Evolutionary conservation across 805 yeast species (phyloP).

Genomic region (Ogataea angusta): DNA sequence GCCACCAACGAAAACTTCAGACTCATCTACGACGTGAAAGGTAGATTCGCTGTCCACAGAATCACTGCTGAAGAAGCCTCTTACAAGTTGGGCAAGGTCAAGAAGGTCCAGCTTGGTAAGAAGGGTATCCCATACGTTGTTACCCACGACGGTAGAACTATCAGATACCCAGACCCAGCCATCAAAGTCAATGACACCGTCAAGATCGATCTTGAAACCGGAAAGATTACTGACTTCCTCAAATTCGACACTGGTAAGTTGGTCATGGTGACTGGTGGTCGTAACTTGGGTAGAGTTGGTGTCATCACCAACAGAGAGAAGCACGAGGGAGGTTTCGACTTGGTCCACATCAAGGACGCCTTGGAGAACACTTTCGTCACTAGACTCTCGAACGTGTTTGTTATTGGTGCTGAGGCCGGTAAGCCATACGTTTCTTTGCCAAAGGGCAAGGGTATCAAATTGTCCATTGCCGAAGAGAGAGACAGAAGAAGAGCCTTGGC

Average conservation of each 20-base stretch:
- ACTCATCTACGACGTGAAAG: slow-evolving; percentile 96
- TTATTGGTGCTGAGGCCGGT: slow-evolving; percentile 86
- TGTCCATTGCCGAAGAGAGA: slow-evolving; percentile 94
- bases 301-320: slow-evolving; percentile 93
- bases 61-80: slow-evolving; percentile 98
- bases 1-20: slow-evolving; percentile 99
- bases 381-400: slow-evolving; percentile 89
- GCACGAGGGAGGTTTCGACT: slow-evolving; percentile 98
- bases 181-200: slow-evolving; percentile 98
- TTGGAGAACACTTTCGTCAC: slow-evolving; percentile 94
- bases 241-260: slow-evolving; percentile 90
- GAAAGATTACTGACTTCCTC: slow-evolving; percentile 86
- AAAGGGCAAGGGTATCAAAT: slow-evolving; percentile 99
- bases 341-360: slow-evolving; percentile 93
- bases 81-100: slow-evolving; percentile 97
- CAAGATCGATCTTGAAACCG: slow-evolving; percentile 93
- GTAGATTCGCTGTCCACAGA: slow-evolving; percentile 99
- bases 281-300: slow-evolving; percentile 98
- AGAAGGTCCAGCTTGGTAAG: slow-evolving; percentile 97
- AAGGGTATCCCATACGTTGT: slow-evolving; percentile 97
- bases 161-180: slow-evolving; percentile 98
- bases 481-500: slow-evolving; percentile 93
- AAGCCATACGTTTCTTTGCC: slow-evolving; percentile 94
- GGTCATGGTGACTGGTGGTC: slow-evolving; percentile 96
- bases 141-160: slow-evolving; percentile 99